A percentile compares a stretch with the other conserved stretches of the same genome.
These are phyloP conservation scores for Strobilomyces echinocephalus DNA, from an alignment of 768 basidiomycete genomes.

Conservation along the genomic window DNA sequence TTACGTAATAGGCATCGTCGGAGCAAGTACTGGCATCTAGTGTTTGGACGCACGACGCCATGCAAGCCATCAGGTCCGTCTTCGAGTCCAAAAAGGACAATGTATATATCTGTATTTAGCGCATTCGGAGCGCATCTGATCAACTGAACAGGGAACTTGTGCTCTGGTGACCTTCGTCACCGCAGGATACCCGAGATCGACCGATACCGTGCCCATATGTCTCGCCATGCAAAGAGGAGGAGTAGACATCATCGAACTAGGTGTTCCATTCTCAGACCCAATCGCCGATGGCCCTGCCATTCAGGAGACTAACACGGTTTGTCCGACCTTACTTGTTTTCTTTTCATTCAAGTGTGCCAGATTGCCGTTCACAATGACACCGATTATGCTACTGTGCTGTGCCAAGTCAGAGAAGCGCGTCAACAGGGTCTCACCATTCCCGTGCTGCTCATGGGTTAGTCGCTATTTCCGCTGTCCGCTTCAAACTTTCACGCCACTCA, in stretches of 20 bases:
- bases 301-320: slow-evolving; percentile 86
- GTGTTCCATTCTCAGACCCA: slow-evolving; percentile 77
- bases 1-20: neutral
- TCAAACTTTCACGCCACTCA: neutral
- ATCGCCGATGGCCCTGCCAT: slow-evolving; percentile 94
- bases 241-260: slow-evolving; percentile 91
- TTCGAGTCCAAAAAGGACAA: slow-evolving; percentile 24
- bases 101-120: slow-evolving; percentile 1
- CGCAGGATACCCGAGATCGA: slow-evolving; percentile 78
- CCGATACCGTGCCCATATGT: slow-evolving; percentile 82
- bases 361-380: slow-evolving; percentile 78
- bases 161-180: slow-evolving; percentile 88
- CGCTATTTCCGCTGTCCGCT: neutral
- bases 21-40: slow-evolving; percentile 3
- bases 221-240: slow-evolving; percentile 93
- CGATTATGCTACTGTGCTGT: slow-evolving; percentile 71
- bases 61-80: slow-evolving; percentile 29
- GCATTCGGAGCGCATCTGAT: slow-evolving; percentile 3
- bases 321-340: neutral
- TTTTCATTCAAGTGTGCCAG: slow-evolving; percentile 38
- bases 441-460: slow-evolving; percentile 46
- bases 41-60: neutral
- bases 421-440: slow-evolving; percentile 78
- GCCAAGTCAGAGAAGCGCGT: slow-evolving; percentile 73
- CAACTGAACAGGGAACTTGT: slow-evolving; percentile 33